phyloP scores from a whole-genome alignment of 2,329 filamentous ascomycete genomes.

The Verruconis gallopava region DNA sequence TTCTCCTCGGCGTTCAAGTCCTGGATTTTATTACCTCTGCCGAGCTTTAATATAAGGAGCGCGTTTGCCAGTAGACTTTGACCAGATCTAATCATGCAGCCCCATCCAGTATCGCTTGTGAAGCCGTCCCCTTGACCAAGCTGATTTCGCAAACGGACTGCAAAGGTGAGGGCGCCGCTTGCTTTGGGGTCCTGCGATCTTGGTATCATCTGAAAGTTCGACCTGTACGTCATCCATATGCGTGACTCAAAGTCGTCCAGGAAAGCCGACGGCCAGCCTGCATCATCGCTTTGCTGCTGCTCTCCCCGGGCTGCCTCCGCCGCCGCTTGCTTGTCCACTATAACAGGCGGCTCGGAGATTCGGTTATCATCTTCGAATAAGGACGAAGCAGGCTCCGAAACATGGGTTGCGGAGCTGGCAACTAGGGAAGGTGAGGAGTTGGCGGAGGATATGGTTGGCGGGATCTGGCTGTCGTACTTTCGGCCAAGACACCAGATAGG shows the following conservation, averaged over 20 bases:
- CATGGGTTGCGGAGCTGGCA: not conserved
- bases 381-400: conserved; percentile 1
- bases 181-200: conserved; percentile 65
- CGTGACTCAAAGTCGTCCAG: conserved; percentile 85
- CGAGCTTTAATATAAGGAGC: conserved; percentile 56
- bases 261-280: conserved; percentile 73
- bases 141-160: conserved; percentile 71
- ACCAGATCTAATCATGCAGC: conserved; percentile 95
- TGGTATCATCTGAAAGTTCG: conserved; percentile 69
- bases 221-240: conserved; percentile 95
- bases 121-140: conserved; percentile 71
- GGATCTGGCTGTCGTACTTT: conserved; percentile 35
- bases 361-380: conserved; percentile 2
- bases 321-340: conserved; percentile 5
- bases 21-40: conserved; percentile 48
- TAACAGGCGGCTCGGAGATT: conserved; percentile 5
- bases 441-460: not conserved
- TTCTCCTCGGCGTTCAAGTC: not conserved
- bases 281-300: conserved; percentile 19
- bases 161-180: conserved; percentile 58
- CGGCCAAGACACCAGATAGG: conserved; percentile 75
- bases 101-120: conserved; percentile 90
- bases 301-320: conserved; percentile 4
- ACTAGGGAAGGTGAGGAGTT: conserved; percentile 5
- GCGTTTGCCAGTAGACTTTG: conserved; percentile 88